Evolutionary conservation across 2,329 filamentous ascomycete species (phyloP).

Genomic region (Mycosphaerella arachidis): DNA sequence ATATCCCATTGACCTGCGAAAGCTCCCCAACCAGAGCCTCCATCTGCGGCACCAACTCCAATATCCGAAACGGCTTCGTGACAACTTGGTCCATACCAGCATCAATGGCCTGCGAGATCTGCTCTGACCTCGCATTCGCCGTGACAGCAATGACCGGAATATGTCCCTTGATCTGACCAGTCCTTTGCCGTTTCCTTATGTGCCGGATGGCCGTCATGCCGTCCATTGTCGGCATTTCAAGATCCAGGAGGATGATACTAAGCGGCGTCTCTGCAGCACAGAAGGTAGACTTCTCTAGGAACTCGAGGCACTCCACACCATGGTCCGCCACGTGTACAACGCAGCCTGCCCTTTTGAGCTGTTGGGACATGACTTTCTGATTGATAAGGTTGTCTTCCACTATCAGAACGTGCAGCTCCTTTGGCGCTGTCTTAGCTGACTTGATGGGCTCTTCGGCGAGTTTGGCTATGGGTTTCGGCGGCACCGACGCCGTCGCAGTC

Average conservation of each 20-base stretch:
- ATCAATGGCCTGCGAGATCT: slow-evolving; percentile 28
- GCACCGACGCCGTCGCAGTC: slow-evolving; percentile 2
- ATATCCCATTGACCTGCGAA: not conserved
- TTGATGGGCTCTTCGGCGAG: not conserved
- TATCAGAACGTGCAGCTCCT: slow-evolving; percentile 27
- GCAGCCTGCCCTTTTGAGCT: slow-evolving; percentile 27
- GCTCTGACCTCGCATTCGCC: slow-evolving; percentile 33
- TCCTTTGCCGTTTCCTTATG: slow-evolving; percentile 27
- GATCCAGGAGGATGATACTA: slow-evolving; percentile 31
- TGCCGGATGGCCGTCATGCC: slow-evolving; percentile 30
- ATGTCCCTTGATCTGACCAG: slow-evolving; percentile 36
- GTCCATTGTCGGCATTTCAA: slow-evolving; percentile 35
- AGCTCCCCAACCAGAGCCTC: slow-evolving; percentile 24
- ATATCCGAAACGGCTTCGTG: slow-evolving; percentile 35
- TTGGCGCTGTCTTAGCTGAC: not conserved
- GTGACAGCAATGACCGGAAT: slow-evolving; percentile 34
- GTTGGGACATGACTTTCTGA: slow-evolving; percentile 30
- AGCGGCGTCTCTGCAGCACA: slow-evolving; percentile 21
- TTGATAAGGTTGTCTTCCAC: slow-evolving; percentile 35
- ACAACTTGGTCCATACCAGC: slow-evolving; percentile 35
- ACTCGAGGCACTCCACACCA: slow-evolving; percentile 32
- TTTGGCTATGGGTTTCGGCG: not conserved
- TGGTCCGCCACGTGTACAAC: slow-evolving; percentile 31
- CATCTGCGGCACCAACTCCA: slow-evolving; percentile 34
- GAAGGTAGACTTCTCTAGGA: slow-evolving; percentile 24